These are phyloP conservation scores for Acanthamoeba culbertsoni DNA, from an alignment of 208 protist species.

Conservation along the genomic window DNA sequence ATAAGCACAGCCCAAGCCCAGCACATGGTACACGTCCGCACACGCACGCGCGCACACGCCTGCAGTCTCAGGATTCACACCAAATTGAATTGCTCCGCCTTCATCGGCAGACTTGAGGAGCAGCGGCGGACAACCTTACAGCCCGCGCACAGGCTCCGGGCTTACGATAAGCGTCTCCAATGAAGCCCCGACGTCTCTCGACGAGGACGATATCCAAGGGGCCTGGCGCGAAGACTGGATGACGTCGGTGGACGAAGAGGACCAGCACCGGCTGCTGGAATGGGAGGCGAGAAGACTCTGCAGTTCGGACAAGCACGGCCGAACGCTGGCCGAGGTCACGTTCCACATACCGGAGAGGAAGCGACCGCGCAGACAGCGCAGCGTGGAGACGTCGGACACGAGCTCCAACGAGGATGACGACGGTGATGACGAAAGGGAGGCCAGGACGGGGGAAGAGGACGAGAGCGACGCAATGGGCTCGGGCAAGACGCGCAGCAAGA, in stretches of 20 bases:
- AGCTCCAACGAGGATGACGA: neutral
- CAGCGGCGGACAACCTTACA: neutral
- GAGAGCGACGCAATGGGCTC: neutral
- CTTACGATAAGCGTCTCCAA: neutral
- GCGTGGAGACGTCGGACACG: neutral
- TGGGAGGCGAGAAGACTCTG: neutral
- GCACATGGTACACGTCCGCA: neutral
- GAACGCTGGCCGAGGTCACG: neutral
- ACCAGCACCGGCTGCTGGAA: neutral
- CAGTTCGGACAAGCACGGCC: neutral
- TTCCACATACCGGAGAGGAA: neutral
- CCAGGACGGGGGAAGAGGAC: neutral
- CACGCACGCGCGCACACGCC: no score
- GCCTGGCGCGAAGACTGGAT: constrained; percentile 32
- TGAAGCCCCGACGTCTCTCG: neutral
- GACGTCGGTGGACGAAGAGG: neutral
- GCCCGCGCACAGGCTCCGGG: neutral
- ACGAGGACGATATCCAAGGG: neutral
- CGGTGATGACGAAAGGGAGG: neutral
- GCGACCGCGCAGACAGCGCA: neutral
- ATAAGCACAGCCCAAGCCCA: neutral
- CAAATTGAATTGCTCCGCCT: neutral
- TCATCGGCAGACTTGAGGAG: neutral
- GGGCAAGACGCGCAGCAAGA: neutral
- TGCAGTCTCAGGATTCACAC: neutral